phyloP scores from a whole-genome alignment of 306 rosid species.

The Datisca glomerata region DNA sequence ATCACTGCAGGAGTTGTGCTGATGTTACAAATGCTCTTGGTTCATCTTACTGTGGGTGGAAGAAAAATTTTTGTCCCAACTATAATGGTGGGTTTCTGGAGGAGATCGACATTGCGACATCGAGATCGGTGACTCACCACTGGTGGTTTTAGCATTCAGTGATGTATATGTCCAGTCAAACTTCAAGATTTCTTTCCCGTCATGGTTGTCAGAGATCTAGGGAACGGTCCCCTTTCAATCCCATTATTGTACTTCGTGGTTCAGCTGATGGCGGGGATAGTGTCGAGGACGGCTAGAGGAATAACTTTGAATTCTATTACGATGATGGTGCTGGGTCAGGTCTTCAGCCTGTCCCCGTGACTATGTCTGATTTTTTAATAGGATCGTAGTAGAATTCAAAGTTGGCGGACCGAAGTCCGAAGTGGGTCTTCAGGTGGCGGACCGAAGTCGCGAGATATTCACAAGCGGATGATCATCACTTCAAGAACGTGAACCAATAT shows the following conservation, averaged over 20 bases:
- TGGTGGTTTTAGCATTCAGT: slow-evolving; percentile 25
- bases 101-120: slow-evolving; percentile 31
- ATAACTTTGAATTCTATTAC: slow-evolving; percentile 44
- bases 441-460: too few relatives aligned
- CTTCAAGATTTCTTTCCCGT: slow-evolving; percentile 22
- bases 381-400: too few relatives aligned
- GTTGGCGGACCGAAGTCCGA: too few relatives aligned
- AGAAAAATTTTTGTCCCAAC: slow-evolving; percentile 64
- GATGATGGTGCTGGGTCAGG: slow-evolving; percentile 69
- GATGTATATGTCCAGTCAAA: slow-evolving; percentile 11
- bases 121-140: slow-evolving; percentile 14
- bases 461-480: too few relatives aligned
- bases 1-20: too few relatives aligned
- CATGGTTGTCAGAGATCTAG: slow-evolving; percentile 32
- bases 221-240: slow-evolving; percentile 53
- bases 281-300: slow-evolving; percentile 16
- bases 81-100: slow-evolving; percentile 60
- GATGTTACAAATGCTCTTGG: too few relatives aligned
- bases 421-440: too few relatives aligned
- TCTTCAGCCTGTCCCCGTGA: slow-evolving; percentile 54
- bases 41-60: too few relatives aligned
- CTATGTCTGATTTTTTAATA: slow-evolving; percentile 55
- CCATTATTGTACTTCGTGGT: slow-evolving; percentile 61
- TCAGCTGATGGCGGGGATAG: slow-evolving; percentile 11
- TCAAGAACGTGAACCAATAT: too few relatives aligned